Evolutionary conservation across 179 eudicot genomes (phyloP).

Genomic region (Beta corolliflora): DNA sequence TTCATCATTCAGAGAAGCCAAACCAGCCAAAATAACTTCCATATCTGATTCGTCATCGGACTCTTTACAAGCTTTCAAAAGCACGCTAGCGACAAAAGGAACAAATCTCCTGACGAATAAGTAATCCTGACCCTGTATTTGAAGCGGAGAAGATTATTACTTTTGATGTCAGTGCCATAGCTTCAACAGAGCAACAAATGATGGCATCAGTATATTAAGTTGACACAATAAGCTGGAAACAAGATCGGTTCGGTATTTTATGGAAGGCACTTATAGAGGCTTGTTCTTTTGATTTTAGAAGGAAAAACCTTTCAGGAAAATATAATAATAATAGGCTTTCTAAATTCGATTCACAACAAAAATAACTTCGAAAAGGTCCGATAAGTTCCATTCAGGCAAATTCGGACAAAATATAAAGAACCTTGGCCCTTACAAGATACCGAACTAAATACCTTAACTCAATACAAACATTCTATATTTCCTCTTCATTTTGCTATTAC

Average conservation of each 20-base stretch:
- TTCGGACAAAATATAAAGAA: too few species aligned
- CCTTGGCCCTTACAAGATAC: not conserved
- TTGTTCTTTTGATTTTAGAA: not conserved
- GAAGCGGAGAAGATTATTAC: not conserved
- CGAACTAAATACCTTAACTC: not conserved
- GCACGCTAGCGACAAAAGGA: conserved; percentile 65
- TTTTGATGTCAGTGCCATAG: not conserved
- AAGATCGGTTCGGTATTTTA: not conserved
- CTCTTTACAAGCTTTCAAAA: conserved; percentile 79
- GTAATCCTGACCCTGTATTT: conserved; percentile 81
- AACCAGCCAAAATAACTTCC: conserved; percentile 75
- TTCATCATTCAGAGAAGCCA: conserved; percentile 84
- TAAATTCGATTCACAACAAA: not conserved
- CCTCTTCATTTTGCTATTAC: not conserved
- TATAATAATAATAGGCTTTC: not conserved
- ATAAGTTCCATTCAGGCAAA: not conserved
- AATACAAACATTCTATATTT: too few species aligned
- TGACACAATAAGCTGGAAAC: not conserved
- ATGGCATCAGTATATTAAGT: not conserved
- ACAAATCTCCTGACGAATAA: conserved; percentile 73
- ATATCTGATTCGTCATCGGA: conserved; percentile 60
- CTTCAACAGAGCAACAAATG: not conserved
- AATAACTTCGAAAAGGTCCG: not conserved
- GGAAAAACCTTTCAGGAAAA: not conserved
- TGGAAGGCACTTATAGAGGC: not conserved